Evolutionary conservation across 495 filamentous ascomycete genomes (phyloP), one percentile per base, ranked within the genome.

Genomic region (Bacidia rubella): DNA sequence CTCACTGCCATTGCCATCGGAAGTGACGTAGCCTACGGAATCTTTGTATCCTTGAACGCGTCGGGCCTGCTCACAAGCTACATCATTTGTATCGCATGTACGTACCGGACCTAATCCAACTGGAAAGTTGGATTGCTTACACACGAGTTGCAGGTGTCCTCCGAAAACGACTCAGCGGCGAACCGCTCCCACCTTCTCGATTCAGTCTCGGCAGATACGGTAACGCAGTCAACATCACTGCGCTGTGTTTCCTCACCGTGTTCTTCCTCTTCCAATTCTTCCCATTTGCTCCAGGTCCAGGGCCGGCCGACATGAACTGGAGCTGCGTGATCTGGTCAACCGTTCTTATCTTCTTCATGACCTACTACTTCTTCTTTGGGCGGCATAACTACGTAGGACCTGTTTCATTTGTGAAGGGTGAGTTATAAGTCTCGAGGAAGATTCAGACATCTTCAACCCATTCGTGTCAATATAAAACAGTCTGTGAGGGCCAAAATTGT

Each of bases 211-310:
- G 71, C 2, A 57, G 54, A 52, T 55, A 49, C n/a, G 69, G 70
- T 19, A 56, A 69, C 2, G 42, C 60, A 1, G 45, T 68, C 39
- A 75, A 75, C 54, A 53, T 68, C 1, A 55, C 65, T 47, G 65
- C 67, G 11, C 52, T 70, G 9, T 55, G 59, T 40, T 71, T 72
- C 47, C 54, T 68, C 25, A 24, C 58, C 11, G 55, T 72, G 17
- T 58, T 62, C 9, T 70, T 65, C 47, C 46, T 68, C 35, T 66
- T 70, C 54, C 62, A 63, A 7, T 70, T 71, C 60, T 69, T 69
- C 54, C 68, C 69, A 4, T 47, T 57, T n/a, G 54, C 47, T 20
- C 57, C 66, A 20, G 55, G 61, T 35, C 66, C 66, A 11, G 57
- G 29, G 20, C 47, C 63, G 17, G 51, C 45, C 24, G 45, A 53